Evolutionary conservation across 2,329 filamentous ascomycete genomes (phyloP).

Genomic region (Falciphora oryzae): DNA sequence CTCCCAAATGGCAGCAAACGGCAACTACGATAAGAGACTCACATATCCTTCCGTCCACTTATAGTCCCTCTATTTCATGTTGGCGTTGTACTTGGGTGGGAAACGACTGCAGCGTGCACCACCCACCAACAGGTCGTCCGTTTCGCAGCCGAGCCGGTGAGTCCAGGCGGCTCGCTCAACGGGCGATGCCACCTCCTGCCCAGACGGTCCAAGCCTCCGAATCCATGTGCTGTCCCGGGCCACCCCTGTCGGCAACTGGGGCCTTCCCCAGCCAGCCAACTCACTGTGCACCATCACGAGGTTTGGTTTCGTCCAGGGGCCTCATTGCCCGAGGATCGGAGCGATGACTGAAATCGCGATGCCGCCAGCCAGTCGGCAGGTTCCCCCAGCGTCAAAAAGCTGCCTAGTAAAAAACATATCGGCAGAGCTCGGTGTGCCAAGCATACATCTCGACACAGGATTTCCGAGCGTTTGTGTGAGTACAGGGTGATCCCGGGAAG

Average conservation of each 20-base stretch:
- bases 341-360: not conserved
- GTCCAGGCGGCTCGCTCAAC: not conserved
- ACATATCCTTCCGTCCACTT: too few species aligned
- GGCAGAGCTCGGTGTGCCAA: not conserved
- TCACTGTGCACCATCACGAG: slow-evolving; percentile 1
- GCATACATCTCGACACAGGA: not conserved
- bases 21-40: not conserved
- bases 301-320: not conserved
- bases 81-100: not conserved
- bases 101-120: not conserved
- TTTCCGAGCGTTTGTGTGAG: not conserved
- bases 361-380: not conserved
- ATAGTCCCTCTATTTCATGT: too few species aligned
- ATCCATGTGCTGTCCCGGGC: not conserved
- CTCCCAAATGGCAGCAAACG: not conserved
- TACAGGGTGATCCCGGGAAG: not conserved
- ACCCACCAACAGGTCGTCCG: too few species aligned
- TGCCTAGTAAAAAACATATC: not conserved
- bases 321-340: not conserved
- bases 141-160: not conserved
- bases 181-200: not conserved
- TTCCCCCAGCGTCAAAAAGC: not conserved
- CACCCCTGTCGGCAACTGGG: not conserved
- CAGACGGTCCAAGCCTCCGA: not conserved
- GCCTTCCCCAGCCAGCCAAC: not conserved